Percentiles rank a stretch among this genome's conserved stretches.
Conservation (phyloP, 148 eudicot genomes). For the Dianthus caryophyllus region DNA sequence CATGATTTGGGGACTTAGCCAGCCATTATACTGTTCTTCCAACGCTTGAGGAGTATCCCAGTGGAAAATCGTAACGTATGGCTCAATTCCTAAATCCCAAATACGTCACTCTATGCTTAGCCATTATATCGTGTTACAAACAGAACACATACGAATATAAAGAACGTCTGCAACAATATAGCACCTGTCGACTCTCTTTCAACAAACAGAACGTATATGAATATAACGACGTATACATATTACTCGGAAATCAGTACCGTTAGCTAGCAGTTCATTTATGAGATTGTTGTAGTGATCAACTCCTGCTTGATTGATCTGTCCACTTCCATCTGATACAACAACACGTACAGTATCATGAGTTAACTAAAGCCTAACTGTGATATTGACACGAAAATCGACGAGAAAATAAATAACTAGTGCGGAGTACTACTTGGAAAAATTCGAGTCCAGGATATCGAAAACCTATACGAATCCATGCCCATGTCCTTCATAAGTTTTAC, state of each 20-base stretch:
- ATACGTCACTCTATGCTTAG: too few species aligned
- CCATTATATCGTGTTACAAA: too few species aligned
- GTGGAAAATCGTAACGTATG: slow-evolving; percentile 78
- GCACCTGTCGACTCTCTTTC: too few species aligned
- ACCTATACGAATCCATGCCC: slow-evolving; percentile 89
- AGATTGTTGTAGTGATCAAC: slow-evolving; percentile 75
- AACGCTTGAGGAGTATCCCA: slow-evolving; percentile 89
- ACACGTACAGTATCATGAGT: background rate
- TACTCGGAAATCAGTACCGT: slow-evolving; percentile 35
- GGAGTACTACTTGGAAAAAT: slow-evolving; percentile 91
- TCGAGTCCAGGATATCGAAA: slow-evolving; percentile 88
- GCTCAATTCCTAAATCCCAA: slow-evolving; percentile 54
- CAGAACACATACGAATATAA: too few species aligned
- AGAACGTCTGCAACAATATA: too few species aligned
- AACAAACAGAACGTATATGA: too few species aligned
- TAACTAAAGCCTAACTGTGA: background rate
- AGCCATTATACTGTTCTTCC: slow-evolving; percentile 61
- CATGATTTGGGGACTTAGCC: slow-evolving; percentile 77
- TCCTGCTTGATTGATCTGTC: slow-evolving; percentile 75
- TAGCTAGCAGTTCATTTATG: slow-evolving; percentile 69
- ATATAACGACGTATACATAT: background rate
- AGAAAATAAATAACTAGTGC: slow-evolving; percentile 27
- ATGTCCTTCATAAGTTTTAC: slow-evolving; percentile 76
- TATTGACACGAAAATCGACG: background rate
- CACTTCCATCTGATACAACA: slow-evolving; percentile 58